Percentiles rank a stretch among this genome's conserved stretches.
Evolutionary conservation across 2,329 filamentous ascomycete species (phyloP).

Genomic region (Sclerotinia sclerotiorum): DNA sequence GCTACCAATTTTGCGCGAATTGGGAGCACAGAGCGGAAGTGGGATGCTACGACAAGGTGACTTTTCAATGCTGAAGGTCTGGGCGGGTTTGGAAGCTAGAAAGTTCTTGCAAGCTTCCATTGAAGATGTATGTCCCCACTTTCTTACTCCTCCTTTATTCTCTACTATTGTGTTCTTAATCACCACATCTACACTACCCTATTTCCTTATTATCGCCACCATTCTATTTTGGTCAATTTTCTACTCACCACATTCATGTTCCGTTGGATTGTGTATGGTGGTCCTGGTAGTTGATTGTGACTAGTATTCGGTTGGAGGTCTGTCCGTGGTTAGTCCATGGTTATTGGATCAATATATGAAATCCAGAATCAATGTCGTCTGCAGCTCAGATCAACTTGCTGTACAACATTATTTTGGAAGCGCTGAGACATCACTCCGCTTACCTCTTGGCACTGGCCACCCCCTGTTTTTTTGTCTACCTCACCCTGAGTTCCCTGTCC

Average conservation of each 20-base stretch:
- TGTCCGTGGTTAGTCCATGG: too few species aligned
- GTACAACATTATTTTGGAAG: background rate
- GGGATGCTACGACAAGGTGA: slow-evolving; percentile 70
- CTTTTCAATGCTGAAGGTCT: slow-evolving; percentile 84
- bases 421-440: background rate
- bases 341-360: background rate
- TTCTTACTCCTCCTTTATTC: slow-evolving; percentile 18
- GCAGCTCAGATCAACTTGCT: background rate
- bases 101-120: slow-evolving; percentile 87
- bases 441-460: background rate
- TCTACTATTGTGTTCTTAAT: background rate
- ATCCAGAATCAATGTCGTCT: background rate
- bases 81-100: slow-evolving; percentile 86
- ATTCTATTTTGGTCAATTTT: background rate
- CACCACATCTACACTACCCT: background rate
- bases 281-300: background rate
- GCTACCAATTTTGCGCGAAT: slow-evolving; percentile 82
- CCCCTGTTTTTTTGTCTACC: background rate
- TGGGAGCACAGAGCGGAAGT: slow-evolving; percentile 75
- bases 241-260: background rate
- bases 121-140: slow-evolving; percentile 66
- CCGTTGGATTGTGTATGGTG: background rate
- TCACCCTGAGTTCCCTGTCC: background rate
- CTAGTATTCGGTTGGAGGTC: too few species aligned
- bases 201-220: background rate